phyloP scores from a whole-genome alignment of 768 basidiomycete genomes.

The Russula lepida region DNA sequence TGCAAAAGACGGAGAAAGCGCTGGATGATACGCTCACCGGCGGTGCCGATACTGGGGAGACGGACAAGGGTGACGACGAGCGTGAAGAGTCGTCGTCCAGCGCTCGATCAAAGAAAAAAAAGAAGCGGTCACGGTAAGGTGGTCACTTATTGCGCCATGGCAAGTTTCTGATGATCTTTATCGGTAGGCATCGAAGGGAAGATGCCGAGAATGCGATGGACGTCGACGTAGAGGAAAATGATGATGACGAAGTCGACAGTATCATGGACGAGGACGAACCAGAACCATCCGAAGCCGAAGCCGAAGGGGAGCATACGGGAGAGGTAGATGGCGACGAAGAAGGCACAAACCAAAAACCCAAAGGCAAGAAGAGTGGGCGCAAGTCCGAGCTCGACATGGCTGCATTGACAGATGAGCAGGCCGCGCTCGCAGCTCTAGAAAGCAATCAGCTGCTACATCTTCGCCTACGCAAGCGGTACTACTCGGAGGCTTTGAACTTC shows the following conservation, averaged over 20 bases:
- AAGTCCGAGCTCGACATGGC: constrained; percentile 67
- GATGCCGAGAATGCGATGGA: constrained; percentile 46
- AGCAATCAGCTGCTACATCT: constrained; percentile 57
- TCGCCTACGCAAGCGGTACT: constrained; percentile 76
- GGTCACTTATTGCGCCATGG: background rate
- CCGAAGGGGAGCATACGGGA: constrained; percentile 22
- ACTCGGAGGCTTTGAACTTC: constrained; percentile 76
- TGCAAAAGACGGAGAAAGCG: constrained; percentile 60
- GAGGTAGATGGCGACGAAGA: constrained; percentile 14
- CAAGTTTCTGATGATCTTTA: background rate
- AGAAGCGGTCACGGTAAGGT: constrained; percentile 26
- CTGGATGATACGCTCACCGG: constrained; percentile 55
- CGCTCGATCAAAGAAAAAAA: constrained; percentile 24
- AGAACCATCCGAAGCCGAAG: constrained; percentile 24
- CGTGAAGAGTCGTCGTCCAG: constrained; percentile 21
- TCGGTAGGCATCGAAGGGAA: background rate
- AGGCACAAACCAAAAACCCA: constrained; percentile 13
- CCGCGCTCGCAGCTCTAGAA: constrained; percentile 59
- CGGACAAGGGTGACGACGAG: constrained; percentile 26
- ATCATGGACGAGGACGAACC: constrained; percentile 30
- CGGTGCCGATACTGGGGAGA: constrained; percentile 23
- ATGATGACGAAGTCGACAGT: constrained; percentile 33
- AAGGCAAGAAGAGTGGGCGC: constrained; percentile 43
- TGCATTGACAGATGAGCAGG: constrained; percentile 61
- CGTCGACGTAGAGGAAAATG: constrained; percentile 38